phyloP scores from a whole-genome alignment of 83 land plant genomes.

The Thuja plicata region DNA sequence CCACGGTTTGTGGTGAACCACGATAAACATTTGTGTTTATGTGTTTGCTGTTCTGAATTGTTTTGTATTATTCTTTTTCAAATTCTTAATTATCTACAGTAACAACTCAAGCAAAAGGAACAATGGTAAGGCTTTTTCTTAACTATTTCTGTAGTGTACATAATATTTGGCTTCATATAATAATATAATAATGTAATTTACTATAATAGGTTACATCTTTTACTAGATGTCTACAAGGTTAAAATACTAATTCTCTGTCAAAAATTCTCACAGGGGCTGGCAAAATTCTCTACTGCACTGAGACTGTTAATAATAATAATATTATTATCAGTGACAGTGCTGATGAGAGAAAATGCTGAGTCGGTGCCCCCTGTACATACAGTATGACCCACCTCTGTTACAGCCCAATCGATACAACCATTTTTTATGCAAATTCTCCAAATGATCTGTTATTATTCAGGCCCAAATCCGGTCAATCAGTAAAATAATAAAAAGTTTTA shows the following conservation, averaged over 20 bases:
- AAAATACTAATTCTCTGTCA: too few relatives aligned
- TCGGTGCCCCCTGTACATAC: neutral
- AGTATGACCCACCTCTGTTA: neutral
- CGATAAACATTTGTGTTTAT: too few relatives aligned
- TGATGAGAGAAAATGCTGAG: neutral
- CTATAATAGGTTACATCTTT: too few relatives aligned
- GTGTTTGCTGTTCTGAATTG: too few relatives aligned
- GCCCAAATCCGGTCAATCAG: neutral
- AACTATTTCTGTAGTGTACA: neutral
- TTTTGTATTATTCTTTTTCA: too few relatives aligned
- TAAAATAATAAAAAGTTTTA: neutral
- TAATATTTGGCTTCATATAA: too few relatives aligned
- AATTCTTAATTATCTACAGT: too few relatives aligned
- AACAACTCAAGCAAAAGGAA: constrained; percentile 79
- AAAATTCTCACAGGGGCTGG: too few relatives aligned
- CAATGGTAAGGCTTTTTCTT: constrained; percentile 29
- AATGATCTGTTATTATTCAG: neutral
- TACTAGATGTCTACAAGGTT: too few relatives aligned
- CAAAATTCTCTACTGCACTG: too few relatives aligned
- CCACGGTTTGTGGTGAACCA: too few relatives aligned
- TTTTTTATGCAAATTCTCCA: neutral
- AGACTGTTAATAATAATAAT: neutral
- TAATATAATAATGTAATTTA: too few relatives aligned
- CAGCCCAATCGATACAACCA: neutral
- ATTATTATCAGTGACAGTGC: neutral